phyloP scores from a whole-genome alignment of 495 filamentous ascomycete species.

The Cetradonia linearis region DNA sequence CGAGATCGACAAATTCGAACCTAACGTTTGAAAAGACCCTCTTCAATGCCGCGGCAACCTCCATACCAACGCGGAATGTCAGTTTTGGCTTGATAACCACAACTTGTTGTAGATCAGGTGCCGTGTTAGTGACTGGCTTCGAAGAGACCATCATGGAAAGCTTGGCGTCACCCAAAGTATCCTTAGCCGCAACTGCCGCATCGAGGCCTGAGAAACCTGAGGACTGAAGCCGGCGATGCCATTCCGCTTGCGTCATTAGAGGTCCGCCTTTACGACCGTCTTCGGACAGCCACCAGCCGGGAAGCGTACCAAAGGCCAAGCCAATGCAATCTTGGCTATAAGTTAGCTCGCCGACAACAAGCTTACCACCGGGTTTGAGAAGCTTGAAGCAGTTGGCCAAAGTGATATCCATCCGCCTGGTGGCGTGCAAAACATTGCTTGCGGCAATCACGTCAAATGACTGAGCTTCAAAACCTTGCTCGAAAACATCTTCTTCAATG shows the following conservation, averaged over 20 bases:
- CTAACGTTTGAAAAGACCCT: neutral
- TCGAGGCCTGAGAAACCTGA: slow-evolving; percentile 20
- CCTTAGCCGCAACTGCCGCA: neutral
- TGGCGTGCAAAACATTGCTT: slow-evolving; percentile 25
- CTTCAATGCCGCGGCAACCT: too few species aligned
- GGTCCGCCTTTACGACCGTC: slow-evolving; percentile 3
- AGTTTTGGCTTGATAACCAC: neutral
- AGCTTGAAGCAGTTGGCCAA: slow-evolving; percentile 18
- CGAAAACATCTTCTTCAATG: slow-evolving; percentile 10
- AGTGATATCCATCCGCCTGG: slow-evolving; percentile 21
- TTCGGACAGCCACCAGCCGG: slow-evolving; percentile 26
- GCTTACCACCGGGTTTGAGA: slow-evolving; percentile 23
- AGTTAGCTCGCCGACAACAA: slow-evolving; percentile 16
- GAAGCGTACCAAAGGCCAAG: slow-evolving; percentile 3
- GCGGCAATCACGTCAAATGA: slow-evolving; percentile 25
- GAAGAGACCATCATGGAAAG: slow-evolving; percentile 6
- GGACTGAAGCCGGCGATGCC: slow-evolving; percentile 12
- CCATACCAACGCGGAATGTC: too few species aligned
- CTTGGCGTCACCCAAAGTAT: neutral
- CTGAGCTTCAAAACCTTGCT: slow-evolving; percentile 18
- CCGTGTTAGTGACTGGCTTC: neutral
- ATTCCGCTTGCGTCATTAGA: slow-evolving; percentile 3
- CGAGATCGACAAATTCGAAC: neutral
- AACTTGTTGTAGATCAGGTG: neutral
- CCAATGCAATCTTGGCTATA: slow-evolving; percentile 13